These are phyloP conservation scores for Exsudoporus frostii DNA, from an alignment of 768 basidiomycete species.

Conservation along the genomic window DNA sequence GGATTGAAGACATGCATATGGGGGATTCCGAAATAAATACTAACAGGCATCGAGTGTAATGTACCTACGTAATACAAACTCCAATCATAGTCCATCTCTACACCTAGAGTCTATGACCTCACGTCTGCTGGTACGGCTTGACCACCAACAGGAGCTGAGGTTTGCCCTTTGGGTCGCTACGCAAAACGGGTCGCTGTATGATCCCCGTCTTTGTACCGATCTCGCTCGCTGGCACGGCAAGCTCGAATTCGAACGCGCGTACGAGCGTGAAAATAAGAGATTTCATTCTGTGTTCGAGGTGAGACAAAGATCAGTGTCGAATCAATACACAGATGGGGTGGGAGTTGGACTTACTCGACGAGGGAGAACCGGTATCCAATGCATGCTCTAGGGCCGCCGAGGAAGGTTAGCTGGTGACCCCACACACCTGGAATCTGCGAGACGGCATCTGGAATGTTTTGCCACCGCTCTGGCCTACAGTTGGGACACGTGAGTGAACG, in stretches of 20 bases:
- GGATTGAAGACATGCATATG: too few relatives aligned
- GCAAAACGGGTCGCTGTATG: conserved; percentile 3
- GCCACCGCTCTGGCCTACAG: conserved; percentile 64
- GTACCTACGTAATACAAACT: too few relatives aligned
- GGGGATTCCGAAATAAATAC: too few relatives aligned
- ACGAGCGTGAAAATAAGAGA: conserved; percentile 6
- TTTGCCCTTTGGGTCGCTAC: not conserved
- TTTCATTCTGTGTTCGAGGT: conserved; percentile 2
- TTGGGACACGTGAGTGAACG: not conserved
- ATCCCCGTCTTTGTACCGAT: not conserved
- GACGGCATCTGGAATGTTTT: conserved; percentile 42
- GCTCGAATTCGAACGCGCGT: conserved; percentile 10
- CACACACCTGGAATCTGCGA: conserved; percentile 55
- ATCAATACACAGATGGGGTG: not conserved
- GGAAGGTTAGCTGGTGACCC: conserved; percentile 57
- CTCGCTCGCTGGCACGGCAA: conserved; percentile 6
- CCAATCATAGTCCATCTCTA: not conserved
- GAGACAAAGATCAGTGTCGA: not conserved
- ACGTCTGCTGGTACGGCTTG: conserved; percentile 1
- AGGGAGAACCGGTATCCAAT: conserved; percentile 68
- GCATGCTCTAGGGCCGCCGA: conserved; percentile 62
- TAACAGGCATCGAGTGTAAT: not conserved
- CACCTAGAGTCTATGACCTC: not conserved
- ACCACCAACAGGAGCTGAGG: conserved; percentile 7
- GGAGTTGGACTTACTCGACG: conserved; percentile 43